These are phyloP conservation scores for Alternaria ventricosa DNA, from an alignment of 2,329 filamentous ascomycete genomes.

Conservation along the genomic window DNA sequence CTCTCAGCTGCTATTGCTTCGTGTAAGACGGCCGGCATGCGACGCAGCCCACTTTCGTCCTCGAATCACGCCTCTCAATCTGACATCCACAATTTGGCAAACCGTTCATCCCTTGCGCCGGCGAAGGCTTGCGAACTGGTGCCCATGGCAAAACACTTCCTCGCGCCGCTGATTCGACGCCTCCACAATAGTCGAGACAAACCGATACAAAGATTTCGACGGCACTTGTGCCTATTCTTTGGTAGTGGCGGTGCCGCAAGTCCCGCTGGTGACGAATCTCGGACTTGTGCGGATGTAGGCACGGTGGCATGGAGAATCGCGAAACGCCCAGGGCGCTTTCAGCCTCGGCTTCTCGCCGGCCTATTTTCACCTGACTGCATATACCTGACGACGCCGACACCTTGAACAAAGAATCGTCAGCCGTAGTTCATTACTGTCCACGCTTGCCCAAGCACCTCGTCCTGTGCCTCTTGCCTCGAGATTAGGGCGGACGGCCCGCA, in stretches of 20 bases:
- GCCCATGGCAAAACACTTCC: conserved; percentile 26
- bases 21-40: conserved; percentile 25
- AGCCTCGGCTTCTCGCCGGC: conserved; percentile 25
- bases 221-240: conserved; percentile 19
- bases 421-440: conserved; percentile 11
- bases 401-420: conserved; percentile 14
- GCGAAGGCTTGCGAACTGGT: conserved; percentile 22
- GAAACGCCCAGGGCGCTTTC: conserved; percentile 23
- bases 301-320: conserved; percentile 27
- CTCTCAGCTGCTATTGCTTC: conserved; percentile 33
- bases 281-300: conserved; percentile 39
- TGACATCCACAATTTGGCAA: conserved; percentile 32
- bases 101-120: conserved; percentile 36
- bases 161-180: conserved; percentile 31
- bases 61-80: conserved; percentile 38
- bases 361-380: conserved; percentile 19
- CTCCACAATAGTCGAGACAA: conserved; percentile 9
- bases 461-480: conserved; percentile 11
- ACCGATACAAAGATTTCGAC: conserved; percentile 13
- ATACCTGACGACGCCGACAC: conserved; percentile 17
- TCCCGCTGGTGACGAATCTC: conserved; percentile 40
- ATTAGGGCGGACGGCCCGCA: conserved; percentile 37
- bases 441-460: conserved; percentile 16
- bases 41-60: conserved; percentile 28
- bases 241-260: conserved; percentile 35